phyloP scores from a whole-genome alignment of 2,329 filamentous ascomycete genomes.

The Botrytis aclada region DNA sequence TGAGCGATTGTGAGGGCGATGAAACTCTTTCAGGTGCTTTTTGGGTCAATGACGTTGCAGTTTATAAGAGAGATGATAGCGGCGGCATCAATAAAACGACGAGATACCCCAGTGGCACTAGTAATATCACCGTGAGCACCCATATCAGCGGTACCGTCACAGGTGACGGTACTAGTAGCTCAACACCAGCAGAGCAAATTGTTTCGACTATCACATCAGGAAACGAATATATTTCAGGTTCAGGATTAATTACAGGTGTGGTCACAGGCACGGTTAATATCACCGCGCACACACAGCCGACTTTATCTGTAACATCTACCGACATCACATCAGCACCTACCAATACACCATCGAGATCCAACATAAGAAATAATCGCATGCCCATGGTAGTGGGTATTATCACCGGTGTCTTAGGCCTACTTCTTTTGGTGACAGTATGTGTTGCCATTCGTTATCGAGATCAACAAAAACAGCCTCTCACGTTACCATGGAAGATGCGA shows the following conservation, averaged over 20 bases:
- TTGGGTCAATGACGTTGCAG: slow-evolving; percentile 12
- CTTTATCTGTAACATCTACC: not conserved
- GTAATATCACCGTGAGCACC: not conserved
- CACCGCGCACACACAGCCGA: not conserved
- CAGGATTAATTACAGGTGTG: not conserved
- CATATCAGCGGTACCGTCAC: not conserved
- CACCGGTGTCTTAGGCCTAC: not conserved
- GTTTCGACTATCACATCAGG: not conserved
- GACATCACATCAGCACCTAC: not conserved
- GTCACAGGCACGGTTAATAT: not conserved
- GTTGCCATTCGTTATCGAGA: not conserved
- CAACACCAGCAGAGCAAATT: not conserved
- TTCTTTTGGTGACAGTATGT: not conserved
- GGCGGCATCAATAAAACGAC: not conserved
- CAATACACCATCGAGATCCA: not conserved
- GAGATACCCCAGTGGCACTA: not conserved
- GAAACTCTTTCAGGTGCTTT: slow-evolving; percentile 7
- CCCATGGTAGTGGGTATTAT: slow-evolving; percentile 2
- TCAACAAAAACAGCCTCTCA: not conserved
- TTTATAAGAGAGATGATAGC: not conserved
- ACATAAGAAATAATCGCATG: not conserved
- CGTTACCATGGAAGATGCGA: not conserved
- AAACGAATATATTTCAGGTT: not conserved
- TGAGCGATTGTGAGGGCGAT: not conserved
- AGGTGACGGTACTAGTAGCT: not conserved